These are phyloP conservation scores for Hypoxylon sp. DNA, from an alignment of 2,329 filamentous ascomycete species.

Conservation along the genomic window DNA sequence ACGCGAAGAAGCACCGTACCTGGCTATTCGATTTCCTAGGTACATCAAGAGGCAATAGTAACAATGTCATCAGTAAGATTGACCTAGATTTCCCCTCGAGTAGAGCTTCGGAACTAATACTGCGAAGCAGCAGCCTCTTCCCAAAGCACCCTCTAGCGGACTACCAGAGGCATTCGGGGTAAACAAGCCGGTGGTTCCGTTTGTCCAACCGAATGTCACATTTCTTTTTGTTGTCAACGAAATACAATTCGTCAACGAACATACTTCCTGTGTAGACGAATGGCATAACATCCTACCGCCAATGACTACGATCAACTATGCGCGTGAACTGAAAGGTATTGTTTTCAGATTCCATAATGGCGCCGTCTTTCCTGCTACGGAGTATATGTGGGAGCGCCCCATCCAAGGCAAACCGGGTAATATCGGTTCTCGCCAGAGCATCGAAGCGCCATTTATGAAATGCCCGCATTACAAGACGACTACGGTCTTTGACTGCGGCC, in stretches of 20 bases:
- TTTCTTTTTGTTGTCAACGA: slow-evolving; percentile 9
- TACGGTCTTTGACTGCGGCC: slow-evolving; percentile 1
- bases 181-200: background rate
- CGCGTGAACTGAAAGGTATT: background rate
- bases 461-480: background rate
- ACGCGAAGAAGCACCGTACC: background rate
- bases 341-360: slow-evolving; percentile 4
- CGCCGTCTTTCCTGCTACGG: background rate
- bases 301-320: background rate
- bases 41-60: background rate
- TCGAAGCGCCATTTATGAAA: background rate
- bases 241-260: background rate
- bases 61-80: background rate
- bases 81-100: background rate
- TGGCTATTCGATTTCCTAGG: background rate
- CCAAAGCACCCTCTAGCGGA: too few species aligned
- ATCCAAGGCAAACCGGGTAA: background rate
- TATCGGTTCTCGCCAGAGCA: background rate
- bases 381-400: background rate
- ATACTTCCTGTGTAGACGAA: background rate
- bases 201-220: background rate
- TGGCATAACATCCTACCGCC: background rate
- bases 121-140: background rate
- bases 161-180: background rate
- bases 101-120: background rate